phyloP scores from a whole-genome alignment of 164 flowering plant genomes.

The Brasenia schreberi region DNA sequence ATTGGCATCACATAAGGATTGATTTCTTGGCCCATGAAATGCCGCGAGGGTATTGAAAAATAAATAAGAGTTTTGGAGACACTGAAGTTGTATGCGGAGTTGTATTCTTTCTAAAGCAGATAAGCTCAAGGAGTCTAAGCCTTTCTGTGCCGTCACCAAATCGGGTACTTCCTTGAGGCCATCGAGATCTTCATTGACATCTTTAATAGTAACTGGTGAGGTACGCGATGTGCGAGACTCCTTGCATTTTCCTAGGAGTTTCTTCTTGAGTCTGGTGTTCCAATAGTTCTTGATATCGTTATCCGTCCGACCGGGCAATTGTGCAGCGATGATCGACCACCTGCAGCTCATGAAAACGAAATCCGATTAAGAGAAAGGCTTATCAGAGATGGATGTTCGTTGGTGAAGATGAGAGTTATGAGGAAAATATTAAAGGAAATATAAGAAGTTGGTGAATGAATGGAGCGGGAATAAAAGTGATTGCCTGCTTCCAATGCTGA shows the following conservation, averaged over 20 bases:
- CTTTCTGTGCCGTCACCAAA: too few species aligned
- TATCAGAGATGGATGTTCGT: too few species aligned
- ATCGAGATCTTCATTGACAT: background rate
- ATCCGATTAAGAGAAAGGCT: too few species aligned
- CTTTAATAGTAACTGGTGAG: too few species aligned
- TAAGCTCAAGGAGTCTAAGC: too few species aligned
- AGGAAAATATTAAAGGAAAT: background rate
- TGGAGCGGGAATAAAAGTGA: background rate
- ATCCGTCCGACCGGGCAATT: background rate
- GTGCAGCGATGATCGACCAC: background rate
- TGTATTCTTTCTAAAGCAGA: too few species aligned
- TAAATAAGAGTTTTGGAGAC: too few species aligned
- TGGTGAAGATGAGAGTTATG: too few species aligned
- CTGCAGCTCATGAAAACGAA: background rate
- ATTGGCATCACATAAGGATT: too few species aligned
- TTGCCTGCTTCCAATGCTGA: constrained; percentile 82
- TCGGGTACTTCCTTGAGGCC: background rate
- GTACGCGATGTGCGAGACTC: background rate
- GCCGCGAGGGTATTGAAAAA: too few species aligned
- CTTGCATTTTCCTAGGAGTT: background rate
- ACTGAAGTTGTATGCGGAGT: too few species aligned
- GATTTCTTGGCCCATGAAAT: too few species aligned
- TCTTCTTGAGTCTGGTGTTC: background rate
- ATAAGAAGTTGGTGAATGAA: background rate
- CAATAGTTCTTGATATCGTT: background rate